Evolutionary conservation across 2,329 filamentous ascomycete genomes (phyloP), one percentile per base, ranked within the genome.

Genomic region (Aspergillaceae sp.): DNA sequence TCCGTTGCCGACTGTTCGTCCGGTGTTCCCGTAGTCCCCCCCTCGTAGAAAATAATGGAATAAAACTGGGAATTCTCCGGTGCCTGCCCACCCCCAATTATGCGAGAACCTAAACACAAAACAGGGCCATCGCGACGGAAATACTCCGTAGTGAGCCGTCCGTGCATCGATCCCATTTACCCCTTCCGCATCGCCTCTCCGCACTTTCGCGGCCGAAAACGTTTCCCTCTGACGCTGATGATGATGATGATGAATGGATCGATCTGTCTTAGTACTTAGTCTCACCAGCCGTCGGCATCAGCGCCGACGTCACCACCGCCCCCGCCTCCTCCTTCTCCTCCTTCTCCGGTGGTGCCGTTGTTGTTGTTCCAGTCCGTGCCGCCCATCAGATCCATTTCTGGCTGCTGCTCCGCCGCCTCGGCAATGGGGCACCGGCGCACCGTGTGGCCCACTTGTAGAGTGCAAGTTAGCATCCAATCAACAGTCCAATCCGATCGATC

Each of bases 401-500:
- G 19, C 19, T 19, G 46, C 3, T 52, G 52, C 29, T 63, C 53
- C 30, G 42, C 47, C 36, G 30, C 52, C 29, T 44, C 37, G 7
- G 62, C 58, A 45, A 62, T 55, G 8, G 57, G 51, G 62, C 69
- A 72, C 48, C 67, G 66, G 34, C 52, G 62, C 41, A 63, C 43
- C 10, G 68, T 71, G 43, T 72, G 69, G n/a, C 69, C 69, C 62
- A 70, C 69, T 72, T 4, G 19, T 26, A 32, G 11, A 30, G 10
- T 38, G 3, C 26, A 40, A 26, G 34, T 19, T 19, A 19, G 19
- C 19, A 19, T 19, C 19, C 19, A 19, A 19, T 19, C 19, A 19
- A 19, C 19, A 19, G 19, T 19, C 19, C 19, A 19, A 19, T 19
- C 19, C 19, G 19, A 19, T 19, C 19, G 19, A 19, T 19, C 19